Percentiles rank a stretch among this genome's conserved stretches.
phyloP scores from a whole-genome alignment of 257 asterid species.

The Rubia yunnanensis region DNA sequence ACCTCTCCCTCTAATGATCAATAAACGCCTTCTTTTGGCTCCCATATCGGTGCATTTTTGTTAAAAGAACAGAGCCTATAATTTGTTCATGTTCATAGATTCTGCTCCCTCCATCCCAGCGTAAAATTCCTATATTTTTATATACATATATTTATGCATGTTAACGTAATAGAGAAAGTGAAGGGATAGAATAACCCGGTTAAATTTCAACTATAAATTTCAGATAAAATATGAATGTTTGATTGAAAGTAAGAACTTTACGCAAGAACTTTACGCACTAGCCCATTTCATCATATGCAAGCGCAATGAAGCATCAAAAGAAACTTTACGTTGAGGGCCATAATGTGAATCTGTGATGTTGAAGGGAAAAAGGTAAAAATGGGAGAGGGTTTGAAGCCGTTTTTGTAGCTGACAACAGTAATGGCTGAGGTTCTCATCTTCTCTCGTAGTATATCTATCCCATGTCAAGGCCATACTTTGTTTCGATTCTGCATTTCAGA shows the following conservation, averaged over 20 bases:
- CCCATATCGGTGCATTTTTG: not conserved
- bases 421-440: not conserved
- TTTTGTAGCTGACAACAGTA: not conserved
- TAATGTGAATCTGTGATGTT: not conserved
- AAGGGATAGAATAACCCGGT: no score
- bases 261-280: no score
- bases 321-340: not conserved
- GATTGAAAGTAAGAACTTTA: no score
- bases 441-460: not conserved
- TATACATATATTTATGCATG: no score
- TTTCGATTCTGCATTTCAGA: not conserved
- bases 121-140: no score
- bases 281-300: conserved; percentile 7
- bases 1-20: conserved; percentile 4
- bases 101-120: no score
- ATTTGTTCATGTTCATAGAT: not conserved
- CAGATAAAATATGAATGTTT: no score
- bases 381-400: not conserved
- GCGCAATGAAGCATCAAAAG: not conserved
- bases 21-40: conserved; percentile 8
- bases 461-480: not conserved
- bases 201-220: no score
- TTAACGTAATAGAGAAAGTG: no score
- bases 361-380: not conserved
- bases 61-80: conserved; percentile 4